These are phyloP conservation scores for Globisporangium paroecandrum DNA, from an alignment of 352 stramenopile species.

Conservation along the genomic window DNA sequence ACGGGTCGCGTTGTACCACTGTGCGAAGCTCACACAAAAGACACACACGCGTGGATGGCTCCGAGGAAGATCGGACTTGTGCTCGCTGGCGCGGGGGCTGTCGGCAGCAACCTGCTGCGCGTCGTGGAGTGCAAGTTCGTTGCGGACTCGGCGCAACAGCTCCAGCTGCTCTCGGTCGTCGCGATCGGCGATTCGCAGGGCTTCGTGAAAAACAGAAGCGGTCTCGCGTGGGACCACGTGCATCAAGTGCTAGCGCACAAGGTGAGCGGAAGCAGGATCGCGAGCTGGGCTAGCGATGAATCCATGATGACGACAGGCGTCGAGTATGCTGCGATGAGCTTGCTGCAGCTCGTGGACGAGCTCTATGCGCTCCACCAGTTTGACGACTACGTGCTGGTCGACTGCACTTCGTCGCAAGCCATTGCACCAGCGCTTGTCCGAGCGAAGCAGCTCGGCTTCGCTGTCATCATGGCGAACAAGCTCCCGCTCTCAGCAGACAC, in stretches of 20 bases:
- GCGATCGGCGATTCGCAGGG: constrained; percentile 30
- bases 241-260: constrained; percentile 7
- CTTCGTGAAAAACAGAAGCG: constrained; percentile 9
- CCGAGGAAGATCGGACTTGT: constrained; percentile 19
- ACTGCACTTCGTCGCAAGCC: constrained; percentile 25
- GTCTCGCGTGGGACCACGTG: neutral
- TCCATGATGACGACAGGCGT: too few species aligned
- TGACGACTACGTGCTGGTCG: constrained; percentile 23
- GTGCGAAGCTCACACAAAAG: neutral
- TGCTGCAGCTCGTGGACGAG: constrained; percentile 11
- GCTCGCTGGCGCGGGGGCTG: constrained; percentile 24
- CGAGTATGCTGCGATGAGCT: constrained; percentile 1
- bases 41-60: neutral
- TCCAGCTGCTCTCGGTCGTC: constrained; percentile 15
- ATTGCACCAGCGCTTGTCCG: constrained; percentile 22
- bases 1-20: neutral
- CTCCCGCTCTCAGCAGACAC: constrained; percentile 33
- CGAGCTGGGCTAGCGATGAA: neutral
- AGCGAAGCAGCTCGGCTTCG: constrained; percentile 23
- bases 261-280: neutral
- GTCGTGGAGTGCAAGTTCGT: constrained; percentile 22
- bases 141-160: neutral
- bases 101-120: constrained; percentile 21
- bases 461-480: constrained; percentile 53
- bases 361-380: constrained; percentile 10